Base-by-base conservation (phyloP, 75 land plant species). In the Sequoia sempervirens region DNA sequence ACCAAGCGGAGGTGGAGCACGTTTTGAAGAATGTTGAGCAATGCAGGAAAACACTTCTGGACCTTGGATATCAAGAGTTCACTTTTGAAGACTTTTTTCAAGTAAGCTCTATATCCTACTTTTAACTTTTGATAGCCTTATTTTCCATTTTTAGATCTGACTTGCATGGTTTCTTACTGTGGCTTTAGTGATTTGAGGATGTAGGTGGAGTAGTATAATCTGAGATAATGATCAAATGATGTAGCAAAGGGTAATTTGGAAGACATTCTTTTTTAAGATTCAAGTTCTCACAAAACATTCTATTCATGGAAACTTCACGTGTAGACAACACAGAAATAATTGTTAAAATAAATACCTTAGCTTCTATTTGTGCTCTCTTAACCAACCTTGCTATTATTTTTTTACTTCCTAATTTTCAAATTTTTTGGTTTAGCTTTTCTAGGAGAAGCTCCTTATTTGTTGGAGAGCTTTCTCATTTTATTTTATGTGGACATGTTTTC, bases 81-180 rank as follows among this genome's bases (percentile, higher is more conserved):
- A 97, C 99, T 12, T 97, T 96, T 87, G 99, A 97, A 83, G 99
- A 97, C 83, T 97, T 97, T 83, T 92, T 97, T 78, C 81, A 85
- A 80, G 99, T 97, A 88, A 82, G 89, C 75, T 36, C 38, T 26
- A 26, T 76, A 17, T 76, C 26, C 45, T 15, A 26, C 28, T 43
- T 36, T 76, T 26, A 68, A 68, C 32, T 70, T 70, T 70, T 2
- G 3, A 32, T 32, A 32, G 73, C 73, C 36, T 70, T 70, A 70
- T 61, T 61, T 61, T 61, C 66, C 8, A 18, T 61, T 23, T 53
- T 58, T 20, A 20, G 23, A 58, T 58, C 26, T 61, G n/a, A 26
- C 66, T 61, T 61, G n/a, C 26, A 23, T 61, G 66, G 4, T 5
- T 61, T 23, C 26, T 61, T 23, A 20, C 26, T 6, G 6, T 26